Base-by-base conservation (phyloP, 257 asterid genomes). In the Solanum ahanhuiri region DNA sequence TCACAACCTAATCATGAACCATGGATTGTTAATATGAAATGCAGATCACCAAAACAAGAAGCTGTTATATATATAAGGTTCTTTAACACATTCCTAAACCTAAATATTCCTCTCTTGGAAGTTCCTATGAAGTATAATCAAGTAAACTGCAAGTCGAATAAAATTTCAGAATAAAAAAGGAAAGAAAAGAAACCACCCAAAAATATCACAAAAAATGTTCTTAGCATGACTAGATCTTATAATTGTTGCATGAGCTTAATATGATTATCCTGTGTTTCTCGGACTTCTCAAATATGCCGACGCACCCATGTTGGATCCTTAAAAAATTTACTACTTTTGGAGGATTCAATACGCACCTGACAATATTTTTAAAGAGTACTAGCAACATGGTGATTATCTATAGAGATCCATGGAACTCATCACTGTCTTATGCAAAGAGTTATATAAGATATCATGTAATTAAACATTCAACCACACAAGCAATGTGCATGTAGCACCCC, bases 1-100 rank as follows among this genome's bases (percentile, higher is more conserved):
- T 91, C 90, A 94, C 93, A 35, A 94, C 95, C 98, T 95, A 88
- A 85, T 48, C 84, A 81, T 81, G 31, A 48, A 48, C 41, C 28
- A 28, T 30, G 41, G 28, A 81, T 14, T 48, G 84, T 81, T 51
- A 81, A 48, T 81, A 81, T 48, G 84, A 28, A 79, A 81, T 28
- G 41, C 22, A 81, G 66, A 14, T 81, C 25, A 48, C 28, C 67
- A 7, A 63, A 28, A 45, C 84, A 79, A 79, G 41, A 45, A 79
- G 67, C 84, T 45, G 30, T 8, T 45, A 9, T 23, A 17, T 79
- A 15, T 45, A 45, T 17, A 79, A 54, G 83, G 60, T 79, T 23
- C 39, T 79, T 79, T 28, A 76, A 43, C 66, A 79, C 83, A 79
- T 79, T 79, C 66, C 39, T 45, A 45, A 43, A 79, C 25, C 35